phyloP scores from a whole-genome alignment of 2,329 filamentous ascomycete species.

The Pseudocercospora fuligena region DNA sequence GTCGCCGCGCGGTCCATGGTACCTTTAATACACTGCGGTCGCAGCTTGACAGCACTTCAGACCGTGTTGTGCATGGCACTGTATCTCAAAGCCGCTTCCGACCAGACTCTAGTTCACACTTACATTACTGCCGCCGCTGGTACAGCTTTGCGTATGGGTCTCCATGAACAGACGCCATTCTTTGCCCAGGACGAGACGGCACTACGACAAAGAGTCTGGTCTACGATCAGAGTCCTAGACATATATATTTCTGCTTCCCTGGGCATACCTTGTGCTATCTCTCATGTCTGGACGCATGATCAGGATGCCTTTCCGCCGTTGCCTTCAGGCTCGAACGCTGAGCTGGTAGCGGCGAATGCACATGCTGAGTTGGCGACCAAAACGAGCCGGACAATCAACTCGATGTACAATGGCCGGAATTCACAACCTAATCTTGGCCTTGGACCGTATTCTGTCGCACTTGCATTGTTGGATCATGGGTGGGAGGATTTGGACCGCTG shows the following conservation, averaged over 20 bases:
- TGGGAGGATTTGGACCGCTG: slow-evolving; percentile 23
- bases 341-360: slow-evolving; percentile 19
- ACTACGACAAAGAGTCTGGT: slow-evolving; percentile 27
- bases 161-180: slow-evolving; percentile 24
- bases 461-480: slow-evolving; percentile 11
- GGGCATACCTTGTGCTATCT: slow-evolving; percentile 20
- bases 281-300: not conserved
- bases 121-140: slow-evolving; percentile 27
- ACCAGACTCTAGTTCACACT: slow-evolving; percentile 20
- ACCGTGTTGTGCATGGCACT: slow-evolving; percentile 28
- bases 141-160: slow-evolving; percentile 26
- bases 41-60: slow-evolving; percentile 26
- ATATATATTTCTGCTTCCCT: slow-evolving; percentile 19
- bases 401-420: slow-evolving; percentile 5
- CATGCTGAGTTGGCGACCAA: slow-evolving; percentile 25
- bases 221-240: slow-evolving; percentile 23
- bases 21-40: slow-evolving; percentile 23
- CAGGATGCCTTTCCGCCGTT: slow-evolving; percentile 16
- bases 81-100: slow-evolving; percentile 25
- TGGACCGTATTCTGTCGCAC: slow-evolving; percentile 11
- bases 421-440: slow-evolving; percentile 6
- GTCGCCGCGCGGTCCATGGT: slow-evolving; percentile 25
- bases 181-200: slow-evolving; percentile 23
- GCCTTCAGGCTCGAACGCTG: slow-evolving; percentile 16
- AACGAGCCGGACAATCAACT: slow-evolving; percentile 14